Conservation (phyloP, 768 basidiomycete genomes). For the Russula vinacea region DNA sequence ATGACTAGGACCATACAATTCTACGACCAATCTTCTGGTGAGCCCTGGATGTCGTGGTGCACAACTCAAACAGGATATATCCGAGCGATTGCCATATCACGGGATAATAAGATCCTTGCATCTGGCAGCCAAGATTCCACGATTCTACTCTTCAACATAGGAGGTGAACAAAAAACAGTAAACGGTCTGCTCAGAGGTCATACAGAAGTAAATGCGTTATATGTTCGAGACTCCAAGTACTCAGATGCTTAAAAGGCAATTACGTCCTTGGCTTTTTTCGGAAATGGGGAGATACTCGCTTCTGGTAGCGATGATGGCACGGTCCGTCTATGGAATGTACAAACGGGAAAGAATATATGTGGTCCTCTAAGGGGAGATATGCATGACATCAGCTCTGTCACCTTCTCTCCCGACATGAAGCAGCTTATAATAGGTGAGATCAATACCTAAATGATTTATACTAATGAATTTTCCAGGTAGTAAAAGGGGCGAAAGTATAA, state of each 20-base stretch:
- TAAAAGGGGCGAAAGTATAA: constrained; percentile 8
- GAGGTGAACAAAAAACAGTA: neutral
- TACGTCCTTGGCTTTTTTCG: constrained; percentile 10
- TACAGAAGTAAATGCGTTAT: constrained; percentile 1
- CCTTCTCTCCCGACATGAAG: constrained; percentile 27
- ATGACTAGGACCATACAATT: constrained; percentile 13
- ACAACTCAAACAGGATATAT: constrained; percentile 23
- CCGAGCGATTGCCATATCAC: constrained; percentile 32
- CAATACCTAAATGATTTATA: neutral
- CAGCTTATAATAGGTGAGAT: constrained; percentile 15
- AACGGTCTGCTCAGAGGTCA: constrained; percentile 15
- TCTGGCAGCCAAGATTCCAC: constrained; percentile 10
- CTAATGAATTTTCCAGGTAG: constrained; percentile 1
- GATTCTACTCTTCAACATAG: constrained; percentile 19
- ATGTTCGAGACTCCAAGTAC: neutral
- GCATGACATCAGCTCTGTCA: constrained; percentile 7
- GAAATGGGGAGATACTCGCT: constrained; percentile 4
- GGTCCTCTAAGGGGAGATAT: constrained; percentile 20
- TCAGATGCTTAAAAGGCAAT: neutral
- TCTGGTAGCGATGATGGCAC: constrained; percentile 15
- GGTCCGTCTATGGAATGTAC: constrained; percentile 19
- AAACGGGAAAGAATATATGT: constrained; percentile 16
- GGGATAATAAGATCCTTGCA: constrained; percentile 32
- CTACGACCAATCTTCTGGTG: constrained; percentile 12
- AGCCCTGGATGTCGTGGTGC: constrained; percentile 11